Conservation (phyloP, 495 filamentous ascomycete species). For the Rostrohypoxylon terebratum region DNA sequence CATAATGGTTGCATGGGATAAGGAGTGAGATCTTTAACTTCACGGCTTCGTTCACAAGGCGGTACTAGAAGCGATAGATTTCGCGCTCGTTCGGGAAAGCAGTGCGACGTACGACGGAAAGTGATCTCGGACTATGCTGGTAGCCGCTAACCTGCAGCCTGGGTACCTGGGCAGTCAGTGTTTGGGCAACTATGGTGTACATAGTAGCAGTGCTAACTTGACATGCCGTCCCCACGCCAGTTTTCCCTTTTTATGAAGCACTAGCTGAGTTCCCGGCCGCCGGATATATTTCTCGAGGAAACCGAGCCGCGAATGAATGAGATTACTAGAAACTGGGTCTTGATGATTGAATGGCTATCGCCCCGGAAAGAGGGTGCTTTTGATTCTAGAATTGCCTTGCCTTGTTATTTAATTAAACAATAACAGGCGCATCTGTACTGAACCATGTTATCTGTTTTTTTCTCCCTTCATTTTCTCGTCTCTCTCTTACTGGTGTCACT, state of each 20-base stretch:
- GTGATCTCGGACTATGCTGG: neutral
- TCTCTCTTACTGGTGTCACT: constrained; percentile 10
- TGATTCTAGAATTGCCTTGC: constrained; percentile 18
- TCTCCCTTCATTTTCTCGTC: constrained; percentile 12
- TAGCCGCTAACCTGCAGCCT: too few relatives aligned
- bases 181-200: neutral
- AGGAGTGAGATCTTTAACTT: constrained; percentile 28
- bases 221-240: constrained; percentile 24
- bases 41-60: constrained; percentile 2
- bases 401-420: constrained; percentile 34
- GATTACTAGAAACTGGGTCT: constrained; percentile 35
- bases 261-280: constrained; percentile 20
- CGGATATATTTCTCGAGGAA: constrained; percentile 21
- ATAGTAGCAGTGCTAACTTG: constrained; percentile 11
- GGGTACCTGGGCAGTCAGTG: too few relatives aligned
- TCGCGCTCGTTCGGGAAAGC: constrained; percentile 29
- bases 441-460: constrained; percentile 1
- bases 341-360: constrained; percentile 21
- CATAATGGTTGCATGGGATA: constrained; percentile 28
- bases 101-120: neutral
- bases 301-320: constrained; percentile 27
- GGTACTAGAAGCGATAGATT: constrained; percentile 7
- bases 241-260: constrained; percentile 22
- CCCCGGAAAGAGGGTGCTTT: constrained; percentile 15
- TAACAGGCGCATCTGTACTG: constrained; percentile 3